phyloP scores from a whole-genome alignment of 2,329 filamentous ascomycete species.

The Myriosclerotinia duriaeana region DNA sequence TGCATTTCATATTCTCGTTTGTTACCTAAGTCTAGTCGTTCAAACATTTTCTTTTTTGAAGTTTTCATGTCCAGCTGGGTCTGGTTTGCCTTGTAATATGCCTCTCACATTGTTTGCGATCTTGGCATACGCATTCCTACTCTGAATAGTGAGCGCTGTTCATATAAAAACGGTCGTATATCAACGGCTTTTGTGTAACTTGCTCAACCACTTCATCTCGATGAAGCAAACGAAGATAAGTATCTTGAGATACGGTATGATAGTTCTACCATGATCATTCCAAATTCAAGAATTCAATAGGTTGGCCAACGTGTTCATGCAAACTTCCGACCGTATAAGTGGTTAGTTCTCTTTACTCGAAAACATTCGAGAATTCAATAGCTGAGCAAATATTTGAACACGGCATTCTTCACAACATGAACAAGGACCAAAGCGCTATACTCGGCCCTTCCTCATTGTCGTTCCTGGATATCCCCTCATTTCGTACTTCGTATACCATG shows the following conservation, averaged over 20 bases:
- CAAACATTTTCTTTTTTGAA: background rate
- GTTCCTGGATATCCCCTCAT: constrained; percentile 12
- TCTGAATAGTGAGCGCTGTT: background rate
- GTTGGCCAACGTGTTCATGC: background rate
- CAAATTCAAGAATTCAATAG: background rate
- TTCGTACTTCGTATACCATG: constrained; percentile 19
- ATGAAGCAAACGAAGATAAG: constrained; percentile 13
- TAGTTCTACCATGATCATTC: background rate
- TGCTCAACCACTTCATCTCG: background rate
- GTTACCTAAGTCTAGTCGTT: constrained; percentile 9
- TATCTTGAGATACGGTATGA: background rate
- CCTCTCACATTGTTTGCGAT: background rate
- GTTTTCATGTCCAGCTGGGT: constrained; percentile 8
- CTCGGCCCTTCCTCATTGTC: constrained; percentile 12
- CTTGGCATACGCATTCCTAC: background rate
- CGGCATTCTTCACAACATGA: constrained; percentile 23
- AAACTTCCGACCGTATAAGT: constrained; percentile 5
- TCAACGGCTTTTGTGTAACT: constrained; percentile 2
- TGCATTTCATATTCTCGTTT: constrained; percentile 18
- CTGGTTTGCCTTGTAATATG: background rate
- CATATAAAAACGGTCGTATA: background rate
- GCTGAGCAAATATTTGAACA: constrained; percentile 19
- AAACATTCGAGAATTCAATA: background rate
- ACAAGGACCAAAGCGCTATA: background rate
- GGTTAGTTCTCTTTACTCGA: background rate